These are phyloP conservation scores for Yarrowia phangngaensis DNA, from an alignment of 805 yeast genomes.

Conservation along the genomic window DNA sequence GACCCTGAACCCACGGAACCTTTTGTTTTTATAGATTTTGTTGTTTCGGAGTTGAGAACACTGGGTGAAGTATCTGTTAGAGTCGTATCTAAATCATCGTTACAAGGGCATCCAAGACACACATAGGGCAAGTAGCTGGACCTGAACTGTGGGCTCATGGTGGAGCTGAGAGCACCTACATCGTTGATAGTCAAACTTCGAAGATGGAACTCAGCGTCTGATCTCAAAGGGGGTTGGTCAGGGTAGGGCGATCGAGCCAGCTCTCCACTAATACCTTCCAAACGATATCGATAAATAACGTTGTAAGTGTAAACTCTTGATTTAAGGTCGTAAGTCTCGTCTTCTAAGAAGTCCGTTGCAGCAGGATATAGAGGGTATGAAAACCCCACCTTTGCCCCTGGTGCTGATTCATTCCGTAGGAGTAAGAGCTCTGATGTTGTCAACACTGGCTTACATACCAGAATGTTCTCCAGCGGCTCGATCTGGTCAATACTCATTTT, in stretches of 20 bases:
- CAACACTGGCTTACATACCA: neutral
- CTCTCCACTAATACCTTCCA: constrained; percentile 12
- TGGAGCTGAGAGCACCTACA: neutral
- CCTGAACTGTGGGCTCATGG: neutral
- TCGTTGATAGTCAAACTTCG: constrained; percentile 13
- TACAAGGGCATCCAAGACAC: constrained; percentile 3
- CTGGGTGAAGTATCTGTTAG: too few relatives aligned
- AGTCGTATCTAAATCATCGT: neutral
- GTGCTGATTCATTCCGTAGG: constrained; percentile 9
- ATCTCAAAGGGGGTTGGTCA: constrained; percentile 4
- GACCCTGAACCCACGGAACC: constrained; percentile 19
- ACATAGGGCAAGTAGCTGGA: constrained; percentile 18
- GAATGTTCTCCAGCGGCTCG: constrained; percentile 22
- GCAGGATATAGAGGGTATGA: constrained; percentile 3
- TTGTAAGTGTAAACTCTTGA: constrained; percentile 21
- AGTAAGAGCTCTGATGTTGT: constrained; percentile 5
- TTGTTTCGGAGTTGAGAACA: too few relatives aligned
- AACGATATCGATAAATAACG: constrained; percentile 6
- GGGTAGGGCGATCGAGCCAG: neutral
- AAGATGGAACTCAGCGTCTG: constrained; percentile 17
- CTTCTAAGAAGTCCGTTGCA: constrained; percentile 31
- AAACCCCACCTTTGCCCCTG: neutral
- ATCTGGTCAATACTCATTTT: constrained; percentile 13
- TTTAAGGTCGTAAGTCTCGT: constrained; percentile 22
- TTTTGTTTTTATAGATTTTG: too few relatives aligned